These are phyloP conservation scores for Saccharomyces paradoxus DNA, from an alignment of 805 yeast species.

Conservation along the genomic window DNA sequence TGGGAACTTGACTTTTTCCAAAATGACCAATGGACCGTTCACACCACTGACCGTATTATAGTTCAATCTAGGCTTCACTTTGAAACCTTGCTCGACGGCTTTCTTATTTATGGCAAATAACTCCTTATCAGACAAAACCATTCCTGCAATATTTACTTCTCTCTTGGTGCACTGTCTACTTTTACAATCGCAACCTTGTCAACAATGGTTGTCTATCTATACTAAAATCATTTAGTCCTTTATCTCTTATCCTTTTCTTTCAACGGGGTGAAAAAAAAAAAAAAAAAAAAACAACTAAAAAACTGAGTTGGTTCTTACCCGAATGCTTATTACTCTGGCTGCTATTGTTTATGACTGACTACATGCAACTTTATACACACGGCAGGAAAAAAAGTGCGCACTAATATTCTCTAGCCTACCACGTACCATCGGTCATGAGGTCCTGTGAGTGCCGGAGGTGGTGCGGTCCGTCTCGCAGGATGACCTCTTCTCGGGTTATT, in stretches of 20 bases:
- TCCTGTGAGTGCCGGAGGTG: not conserved
- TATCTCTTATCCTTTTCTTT: not conserved
- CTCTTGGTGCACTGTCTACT: not conserved
- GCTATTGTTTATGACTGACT: not conserved
- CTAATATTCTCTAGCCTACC: not conserved
- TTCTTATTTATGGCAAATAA: conserved; percentile 70
- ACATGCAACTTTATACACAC: not conserved
- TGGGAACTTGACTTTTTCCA: conserved; percentile 79
- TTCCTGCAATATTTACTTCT: conserved; percentile 2
- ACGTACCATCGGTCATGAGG: conserved; percentile 1
- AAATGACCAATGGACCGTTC: conserved; percentile 93
- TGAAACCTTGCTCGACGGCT: conserved; percentile 88
- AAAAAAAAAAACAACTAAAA: not conserved
- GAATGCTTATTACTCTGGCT: not conserved
- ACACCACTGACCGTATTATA: conserved; percentile 98
- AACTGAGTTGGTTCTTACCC: not conserved
- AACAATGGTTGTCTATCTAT: not conserved
- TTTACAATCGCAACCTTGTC: not conserved
- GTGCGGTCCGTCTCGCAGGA: not conserved
- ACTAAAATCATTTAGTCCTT: not conserved
- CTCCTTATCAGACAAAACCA: conserved; percentile 34
- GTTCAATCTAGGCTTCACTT: conserved; percentile 80
- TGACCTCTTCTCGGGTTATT: not conserved
- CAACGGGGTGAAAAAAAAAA: not conserved
- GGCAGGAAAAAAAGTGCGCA: not conserved